phyloP scores from a whole-genome alignment of 1,284 basidiomycete genomes.

The Sphagnurus paluster region DNA sequence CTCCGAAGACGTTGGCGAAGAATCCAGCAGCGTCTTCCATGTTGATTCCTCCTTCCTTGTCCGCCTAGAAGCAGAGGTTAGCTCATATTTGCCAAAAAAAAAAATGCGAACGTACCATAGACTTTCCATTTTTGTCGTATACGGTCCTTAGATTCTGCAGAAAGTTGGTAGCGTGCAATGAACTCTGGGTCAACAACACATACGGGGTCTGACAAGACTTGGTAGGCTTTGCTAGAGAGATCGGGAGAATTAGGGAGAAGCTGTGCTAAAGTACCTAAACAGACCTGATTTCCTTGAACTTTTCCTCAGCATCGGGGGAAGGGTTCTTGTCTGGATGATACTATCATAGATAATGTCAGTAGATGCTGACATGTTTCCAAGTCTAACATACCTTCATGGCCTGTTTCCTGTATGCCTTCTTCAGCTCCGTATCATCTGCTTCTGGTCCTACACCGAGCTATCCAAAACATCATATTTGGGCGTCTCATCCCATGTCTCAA shows the following conservation, averaged over 20 bases:
- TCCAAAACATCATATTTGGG: slow-evolving; percentile 4
- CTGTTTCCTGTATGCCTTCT: slow-evolving; percentile 94
- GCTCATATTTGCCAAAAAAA: neutral
- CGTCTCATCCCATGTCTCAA: no score
- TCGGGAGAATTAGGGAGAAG: neutral
- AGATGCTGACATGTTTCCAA: neutral
- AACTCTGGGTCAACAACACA: slow-evolving; percentile 27
- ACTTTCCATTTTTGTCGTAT: slow-evolving; percentile 95
- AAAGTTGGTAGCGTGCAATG: neutral
- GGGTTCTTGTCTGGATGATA: slow-evolving; percentile 95
- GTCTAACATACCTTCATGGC: slow-evolving; percentile 78
- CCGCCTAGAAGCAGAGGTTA: slow-evolving; percentile 42
- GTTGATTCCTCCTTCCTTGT: slow-evolving; percentile 66
- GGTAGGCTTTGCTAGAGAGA: slow-evolving; percentile 85
- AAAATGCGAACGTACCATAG: slow-evolving; percentile 54
- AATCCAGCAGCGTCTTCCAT: slow-evolving; percentile 89
- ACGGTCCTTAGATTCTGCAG: slow-evolving; percentile 80
- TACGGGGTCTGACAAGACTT: slow-evolving; percentile 83
- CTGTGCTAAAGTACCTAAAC: no score
- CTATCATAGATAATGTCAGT: slow-evolving; percentile 38
- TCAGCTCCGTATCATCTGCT: slow-evolving; percentile 74
- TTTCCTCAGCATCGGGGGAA: slow-evolving; percentile 84
- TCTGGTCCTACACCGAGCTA: slow-evolving; percentile 49
- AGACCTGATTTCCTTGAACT: slow-evolving; percentile 92
- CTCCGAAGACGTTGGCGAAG: slow-evolving; percentile 91